Conservation (phyloP, 2,329 filamentous ascomycete species). For the Beauveria sp. region DNA sequence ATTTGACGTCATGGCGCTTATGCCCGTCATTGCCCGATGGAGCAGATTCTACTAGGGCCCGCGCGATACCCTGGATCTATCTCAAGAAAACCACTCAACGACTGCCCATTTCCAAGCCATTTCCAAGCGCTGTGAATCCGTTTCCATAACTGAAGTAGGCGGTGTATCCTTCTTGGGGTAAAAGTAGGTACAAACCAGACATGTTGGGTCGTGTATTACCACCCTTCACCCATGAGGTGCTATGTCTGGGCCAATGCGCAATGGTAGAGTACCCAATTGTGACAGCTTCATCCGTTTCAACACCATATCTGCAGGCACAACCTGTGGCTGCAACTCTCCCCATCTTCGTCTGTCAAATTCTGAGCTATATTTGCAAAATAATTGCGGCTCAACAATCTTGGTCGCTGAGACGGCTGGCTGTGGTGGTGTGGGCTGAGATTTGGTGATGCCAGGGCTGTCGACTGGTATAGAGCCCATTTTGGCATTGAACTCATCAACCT, state of each 20-base stretch:
- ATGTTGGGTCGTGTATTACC: not conserved
- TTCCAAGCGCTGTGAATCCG: not conserved
- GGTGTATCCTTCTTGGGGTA: not conserved
- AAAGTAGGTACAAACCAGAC: not conserved
- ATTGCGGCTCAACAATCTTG: not conserved
- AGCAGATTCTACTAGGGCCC: not conserved
- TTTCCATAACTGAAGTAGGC: not conserved
- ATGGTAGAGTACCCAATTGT: not conserved
- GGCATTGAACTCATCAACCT: not conserved
- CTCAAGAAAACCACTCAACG: not conserved
- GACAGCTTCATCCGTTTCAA: not conserved
- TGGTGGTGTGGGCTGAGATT: not conserved
- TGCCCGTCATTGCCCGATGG: slow-evolving; percentile 2
- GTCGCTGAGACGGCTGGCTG: not conserved
- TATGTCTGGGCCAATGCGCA: not conserved
- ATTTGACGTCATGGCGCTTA: slow-evolving; percentile 3
- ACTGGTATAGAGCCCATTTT: slow-evolving; percentile 7
- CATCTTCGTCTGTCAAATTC: slow-evolving; percentile 13
- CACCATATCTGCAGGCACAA: slow-evolving; percentile 13
- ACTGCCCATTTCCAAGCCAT: not conserved
- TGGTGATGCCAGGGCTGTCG: not conserved
- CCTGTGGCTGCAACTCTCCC: slow-evolving; percentile 20
- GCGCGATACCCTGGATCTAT: not conserved
- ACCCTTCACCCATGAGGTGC: not conserved
- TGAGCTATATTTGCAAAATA: not conserved